Conservation (phyloP, 441 rosid genomes). For the Caryocar brasiliense region DNA sequence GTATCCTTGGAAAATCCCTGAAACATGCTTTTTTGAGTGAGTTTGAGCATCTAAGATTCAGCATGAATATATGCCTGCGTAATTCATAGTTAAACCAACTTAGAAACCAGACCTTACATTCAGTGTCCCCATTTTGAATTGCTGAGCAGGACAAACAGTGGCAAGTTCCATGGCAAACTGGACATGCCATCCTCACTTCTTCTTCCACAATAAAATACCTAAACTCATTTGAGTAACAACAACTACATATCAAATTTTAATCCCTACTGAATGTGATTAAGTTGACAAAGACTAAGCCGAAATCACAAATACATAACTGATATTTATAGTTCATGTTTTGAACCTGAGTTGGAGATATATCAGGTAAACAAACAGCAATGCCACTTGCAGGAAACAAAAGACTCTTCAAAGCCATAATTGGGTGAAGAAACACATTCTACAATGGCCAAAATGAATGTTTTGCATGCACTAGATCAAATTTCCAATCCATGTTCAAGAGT, state of each 20-base stretch:
- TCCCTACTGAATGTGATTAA: conserved; percentile 5
- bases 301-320: neutral
- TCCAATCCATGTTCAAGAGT: neutral
- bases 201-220: conserved; percentile 58
- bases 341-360: conserved; percentile 1
- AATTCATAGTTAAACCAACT: conserved; percentile 5
- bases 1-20: conserved; percentile 55
- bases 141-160: conserved; percentile 66
- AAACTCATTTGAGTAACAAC: conserved; percentile 16
- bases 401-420: no score
- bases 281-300: neutral
- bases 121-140: conserved; percentile 42
- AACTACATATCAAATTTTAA: neutral
- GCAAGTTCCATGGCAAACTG: conserved; percentile 78
- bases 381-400: neutral
- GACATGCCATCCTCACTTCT: conserved; percentile 70
- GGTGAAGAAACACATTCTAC: neutral
- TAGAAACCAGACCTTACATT: conserved; percentile 71
- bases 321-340: neutral
- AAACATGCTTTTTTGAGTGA: conserved; percentile 16
- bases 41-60: conserved; percentile 3
- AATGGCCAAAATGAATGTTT: neutral
- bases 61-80: conserved; percentile 12
- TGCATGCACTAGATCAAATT: neutral
- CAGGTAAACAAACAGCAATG: neutral